These are phyloP conservation scores for Trichoderma hamatum DNA, from an alignment of 2,329 filamentous ascomycete species.

Conservation along the genomic window DNA sequence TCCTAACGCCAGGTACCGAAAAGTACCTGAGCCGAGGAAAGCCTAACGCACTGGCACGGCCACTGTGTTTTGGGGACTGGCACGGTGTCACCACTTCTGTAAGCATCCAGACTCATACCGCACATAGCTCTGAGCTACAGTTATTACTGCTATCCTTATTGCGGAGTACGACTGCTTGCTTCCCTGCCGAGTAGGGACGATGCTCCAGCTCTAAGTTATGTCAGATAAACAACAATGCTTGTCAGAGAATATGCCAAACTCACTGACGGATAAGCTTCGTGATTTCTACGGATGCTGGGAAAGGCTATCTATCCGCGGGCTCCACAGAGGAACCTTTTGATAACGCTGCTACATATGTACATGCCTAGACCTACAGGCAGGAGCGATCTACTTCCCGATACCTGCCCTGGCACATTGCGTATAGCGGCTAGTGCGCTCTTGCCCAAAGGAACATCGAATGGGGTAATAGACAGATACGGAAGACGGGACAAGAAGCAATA, in stretches of 20 bases:
- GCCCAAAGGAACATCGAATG: background rate
- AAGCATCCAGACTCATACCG: background rate
- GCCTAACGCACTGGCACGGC: no score
- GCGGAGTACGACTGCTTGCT: background rate
- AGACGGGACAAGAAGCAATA: background rate
- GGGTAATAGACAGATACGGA: background rate
- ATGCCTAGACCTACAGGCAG: background rate
- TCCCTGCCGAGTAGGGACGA: background rate
- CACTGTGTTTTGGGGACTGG: background rate
- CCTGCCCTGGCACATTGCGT: background rate
- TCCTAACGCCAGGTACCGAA: conserved; percentile 6
- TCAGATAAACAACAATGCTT: background rate
- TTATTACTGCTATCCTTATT: background rate
- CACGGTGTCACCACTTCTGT: background rate
- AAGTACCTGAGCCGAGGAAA: background rate
- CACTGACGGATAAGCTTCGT: background rate
- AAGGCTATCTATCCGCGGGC: background rate
- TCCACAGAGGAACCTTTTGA: background rate
- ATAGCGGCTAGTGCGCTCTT: background rate
- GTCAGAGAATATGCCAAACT: background rate
- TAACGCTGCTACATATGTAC: background rate
- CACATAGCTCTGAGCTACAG: no score
- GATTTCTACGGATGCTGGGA: background rate
- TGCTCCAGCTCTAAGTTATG: background rate
- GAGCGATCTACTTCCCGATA: background rate